Conservation (phyloP, 1,284 basidiomycete species). For the Xanthoconium separans region DNA sequence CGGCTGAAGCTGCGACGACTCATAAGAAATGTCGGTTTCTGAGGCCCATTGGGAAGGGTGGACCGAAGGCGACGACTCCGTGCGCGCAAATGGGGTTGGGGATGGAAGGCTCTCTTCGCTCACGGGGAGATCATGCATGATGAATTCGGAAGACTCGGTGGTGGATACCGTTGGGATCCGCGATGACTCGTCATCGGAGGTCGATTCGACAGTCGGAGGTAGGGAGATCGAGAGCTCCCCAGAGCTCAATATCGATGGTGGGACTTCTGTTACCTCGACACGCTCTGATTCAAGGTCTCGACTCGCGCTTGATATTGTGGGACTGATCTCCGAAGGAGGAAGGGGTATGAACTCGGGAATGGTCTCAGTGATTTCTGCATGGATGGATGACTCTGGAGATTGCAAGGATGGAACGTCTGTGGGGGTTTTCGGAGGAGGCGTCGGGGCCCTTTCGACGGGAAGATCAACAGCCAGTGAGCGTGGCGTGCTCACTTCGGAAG, state of each 20-base stretch:
- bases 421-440: slow-evolving; percentile 33
- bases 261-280: slow-evolving; percentile 9
- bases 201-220: slow-evolving; percentile 24
- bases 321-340: slow-evolving; percentile 39
- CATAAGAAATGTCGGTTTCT: slow-evolving; percentile 64
- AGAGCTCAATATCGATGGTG: slow-evolving; percentile 21
- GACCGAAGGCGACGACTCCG: slow-evolving; percentile 37
- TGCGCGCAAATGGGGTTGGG: slow-evolving; percentile 24
- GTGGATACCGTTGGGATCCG: slow-evolving; percentile 20
- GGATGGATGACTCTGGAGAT: slow-evolving; percentile 29
- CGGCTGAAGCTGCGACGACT: slow-evolving; percentile 64
- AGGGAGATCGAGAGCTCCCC: slow-evolving; percentile 25
- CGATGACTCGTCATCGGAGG: slow-evolving; percentile 24
- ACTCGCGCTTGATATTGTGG: slow-evolving; percentile 26
- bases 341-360: slow-evolving; percentile 40
- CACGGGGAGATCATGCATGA: slow-evolving; percentile 25
- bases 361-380: slow-evolving; percentile 25
- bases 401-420: slow-evolving; percentile 28
- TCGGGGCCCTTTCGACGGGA: slow-evolving; percentile 22
- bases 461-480: slow-evolving; percentile 30
- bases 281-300: slow-evolving; percentile 26
- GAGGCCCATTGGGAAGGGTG: slow-evolving; percentile 52
- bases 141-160: slow-evolving; percentile 35
- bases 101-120: slow-evolving; percentile 29
- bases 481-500: slow-evolving; percentile 42